Evolutionary conservation across 2,329 filamentous ascomycete species (phyloP).

Genomic region (Cladophialophora carrionii): DNA sequence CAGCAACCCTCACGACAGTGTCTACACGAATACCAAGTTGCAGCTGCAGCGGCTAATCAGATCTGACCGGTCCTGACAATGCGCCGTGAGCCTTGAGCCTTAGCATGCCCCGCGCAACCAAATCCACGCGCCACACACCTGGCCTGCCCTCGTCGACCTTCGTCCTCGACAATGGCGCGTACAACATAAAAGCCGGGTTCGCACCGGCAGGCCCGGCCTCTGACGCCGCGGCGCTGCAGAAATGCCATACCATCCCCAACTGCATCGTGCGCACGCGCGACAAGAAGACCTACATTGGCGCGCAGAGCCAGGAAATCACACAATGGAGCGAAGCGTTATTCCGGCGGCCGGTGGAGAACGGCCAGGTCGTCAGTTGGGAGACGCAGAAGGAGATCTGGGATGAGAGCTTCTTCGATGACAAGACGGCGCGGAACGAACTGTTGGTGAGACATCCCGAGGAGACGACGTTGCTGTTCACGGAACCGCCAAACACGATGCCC

Average conservation of each 20-base stretch:
- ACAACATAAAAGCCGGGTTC: slow-evolving; percentile 88
- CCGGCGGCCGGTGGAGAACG: slow-evolving; percentile 87
- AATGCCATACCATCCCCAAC: slow-evolving; percentile 78
- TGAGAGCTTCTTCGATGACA: slow-evolving; percentile 75
- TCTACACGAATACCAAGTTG: not conserved
- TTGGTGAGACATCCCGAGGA: slow-evolving; percentile 66
- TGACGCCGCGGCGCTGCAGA: slow-evolving; percentile 46
- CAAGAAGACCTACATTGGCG: slow-evolving; percentile 75
- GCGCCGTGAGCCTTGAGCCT: not conserved
- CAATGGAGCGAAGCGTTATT: slow-evolving; percentile 91
- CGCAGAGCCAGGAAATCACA: slow-evolving; percentile 75
- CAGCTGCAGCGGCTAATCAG: not conserved
- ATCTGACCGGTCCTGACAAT: not conserved
- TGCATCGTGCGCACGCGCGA: slow-evolving; percentile 83
- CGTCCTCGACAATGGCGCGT: slow-evolving; percentile 89
- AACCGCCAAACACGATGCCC: slow-evolving; percentile 81
- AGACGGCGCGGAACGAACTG: slow-evolving; percentile 60
- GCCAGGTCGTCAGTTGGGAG: slow-evolving; percentile 96
- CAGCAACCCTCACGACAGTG: not conserved
- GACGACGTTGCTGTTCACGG: slow-evolving; percentile 81
- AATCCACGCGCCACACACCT: slow-evolving; percentile 56
- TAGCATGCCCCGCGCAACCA: slow-evolving; percentile 44
- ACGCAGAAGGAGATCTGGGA: slow-evolving; percentile 96
- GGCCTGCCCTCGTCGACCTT: slow-evolving; percentile 69
- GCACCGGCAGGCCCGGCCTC: slow-evolving; percentile 52